Conservation (phyloP, 2,329 filamentous ascomycete genomes). For the Thielaviopsis musarum region DNA sequence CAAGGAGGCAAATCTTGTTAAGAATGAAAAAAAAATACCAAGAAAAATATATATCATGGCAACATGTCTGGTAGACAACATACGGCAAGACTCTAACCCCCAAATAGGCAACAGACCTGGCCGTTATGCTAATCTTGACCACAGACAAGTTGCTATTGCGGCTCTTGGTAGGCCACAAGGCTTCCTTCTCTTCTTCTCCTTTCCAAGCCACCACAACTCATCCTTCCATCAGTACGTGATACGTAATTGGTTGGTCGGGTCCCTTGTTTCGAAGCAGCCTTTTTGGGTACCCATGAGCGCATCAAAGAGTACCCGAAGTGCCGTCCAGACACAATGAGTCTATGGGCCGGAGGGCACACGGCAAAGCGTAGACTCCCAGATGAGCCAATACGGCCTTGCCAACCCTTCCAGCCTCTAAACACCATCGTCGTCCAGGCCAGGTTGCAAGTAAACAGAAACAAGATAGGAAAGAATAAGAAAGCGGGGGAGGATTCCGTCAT, state of each 20-base stretch:
- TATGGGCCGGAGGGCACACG: background rate
- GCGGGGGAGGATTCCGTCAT: background rate
- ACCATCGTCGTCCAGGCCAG: constrained; percentile 6
- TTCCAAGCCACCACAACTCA: background rate
- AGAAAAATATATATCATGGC: too few relatives aligned
- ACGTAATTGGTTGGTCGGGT: background rate
- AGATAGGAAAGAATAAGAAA: constrained; percentile 5
- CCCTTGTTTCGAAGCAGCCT: background rate
- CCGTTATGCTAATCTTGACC: too few relatives aligned
- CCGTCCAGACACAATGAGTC: constrained; percentile 20
- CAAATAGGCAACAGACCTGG: too few relatives aligned
- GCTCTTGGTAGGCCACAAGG: background rate
- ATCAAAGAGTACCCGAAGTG: constrained; percentile 21
- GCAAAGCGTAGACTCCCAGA: constrained; percentile 10
- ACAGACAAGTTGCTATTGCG: too few relatives aligned
- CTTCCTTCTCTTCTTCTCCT: background rate
- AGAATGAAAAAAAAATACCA: too few relatives aligned
- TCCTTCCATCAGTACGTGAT: background rate
- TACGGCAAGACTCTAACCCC: too few relatives aligned
- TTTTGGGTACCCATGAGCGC: constrained; percentile 5
- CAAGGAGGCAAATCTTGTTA: too few relatives aligned
- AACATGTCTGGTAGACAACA: too few relatives aligned
- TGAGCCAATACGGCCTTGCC: constrained; percentile 9
- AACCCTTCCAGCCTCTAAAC: background rate
- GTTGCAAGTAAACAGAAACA: constrained; percentile 10